Percentiles rank a stretch among this genome's conserved stretches.
These are phyloP conservation scores for Fimicolochytrium jonesii DNA, from an alignment of 192 early-diverging fungal genomes.

Conservation along the genomic window DNA sequence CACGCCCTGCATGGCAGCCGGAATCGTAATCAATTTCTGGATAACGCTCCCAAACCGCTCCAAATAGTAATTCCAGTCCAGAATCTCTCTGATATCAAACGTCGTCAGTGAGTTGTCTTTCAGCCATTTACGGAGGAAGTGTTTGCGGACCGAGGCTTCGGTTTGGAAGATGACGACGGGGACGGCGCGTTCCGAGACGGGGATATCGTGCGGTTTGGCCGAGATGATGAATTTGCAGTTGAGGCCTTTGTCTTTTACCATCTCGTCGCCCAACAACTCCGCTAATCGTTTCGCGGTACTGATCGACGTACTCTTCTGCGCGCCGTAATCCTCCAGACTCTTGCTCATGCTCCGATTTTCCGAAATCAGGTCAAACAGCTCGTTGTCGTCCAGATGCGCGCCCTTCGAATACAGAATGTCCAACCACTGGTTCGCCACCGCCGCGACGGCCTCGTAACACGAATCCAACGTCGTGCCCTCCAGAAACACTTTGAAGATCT, in stretches of 20 bases:
- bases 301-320: slow-evolving; percentile 91
- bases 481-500: slow-evolving; percentile 91
- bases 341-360: slow-evolving; percentile 98
- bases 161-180: slow-evolving; percentile 93
- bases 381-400: slow-evolving; percentile 71
- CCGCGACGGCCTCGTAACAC: slow-evolving; percentile 86
- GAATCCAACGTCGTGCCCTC: slow-evolving; percentile 78
- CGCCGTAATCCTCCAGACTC: slow-evolving; percentile 86
- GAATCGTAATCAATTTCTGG: slow-evolving; percentile 97
- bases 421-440: slow-evolving; percentile 90
- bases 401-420: slow-evolving; percentile 88
- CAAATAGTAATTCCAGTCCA: slow-evolving; percentile 97
- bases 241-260: slow-evolving; percentile 96
- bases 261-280: slow-evolving; percentile 95
- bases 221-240: slow-evolving; percentile 96
- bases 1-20: slow-evolving; percentile 95
- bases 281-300: slow-evolving; percentile 91
- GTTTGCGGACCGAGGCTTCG: slow-evolving; percentile 65
- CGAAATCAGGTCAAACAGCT: slow-evolving; percentile 94
- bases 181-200: slow-evolving; percentile 91
- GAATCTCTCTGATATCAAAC: slow-evolving; percentile 84
- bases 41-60: slow-evolving; percentile 94
- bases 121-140: slow-evolving; percentile 91
- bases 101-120: slow-evolving; percentile 65
- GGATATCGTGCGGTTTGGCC: slow-evolving; percentile 69